These are phyloP conservation scores for Graphilbum sp. DNA, from an alignment of 2,329 filamentous ascomycete genomes.

Conservation along the genomic window DNA sequence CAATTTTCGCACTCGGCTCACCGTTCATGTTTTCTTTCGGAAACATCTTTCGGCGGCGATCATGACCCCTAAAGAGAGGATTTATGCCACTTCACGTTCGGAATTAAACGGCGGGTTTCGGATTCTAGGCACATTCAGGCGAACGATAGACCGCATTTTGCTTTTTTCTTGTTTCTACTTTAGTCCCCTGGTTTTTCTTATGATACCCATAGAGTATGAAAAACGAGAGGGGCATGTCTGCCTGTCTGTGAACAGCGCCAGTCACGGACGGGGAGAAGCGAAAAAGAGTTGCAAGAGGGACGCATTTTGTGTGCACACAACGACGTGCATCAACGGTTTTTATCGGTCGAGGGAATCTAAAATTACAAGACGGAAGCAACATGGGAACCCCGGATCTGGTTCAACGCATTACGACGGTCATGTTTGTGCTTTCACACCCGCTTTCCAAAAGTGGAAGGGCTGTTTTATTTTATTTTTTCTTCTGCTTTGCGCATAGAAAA, in stretches of 20 bases:
- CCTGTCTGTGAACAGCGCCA: slow-evolving; percentile 11
- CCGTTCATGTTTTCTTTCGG: slow-evolving; percentile 1
- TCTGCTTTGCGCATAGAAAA: slow-evolving; percentile 10
- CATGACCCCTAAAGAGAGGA: slow-evolving; percentile 17
- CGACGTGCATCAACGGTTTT: slow-evolving; percentile 15
- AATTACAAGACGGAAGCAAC: slow-evolving; percentile 7
- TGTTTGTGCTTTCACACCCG: slow-evolving; percentile 18
- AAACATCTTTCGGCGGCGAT: slow-evolving; percentile 17
- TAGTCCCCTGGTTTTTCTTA: slow-evolving; percentile 17
- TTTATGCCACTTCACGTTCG: slow-evolving; percentile 12
- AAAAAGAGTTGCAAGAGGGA: slow-evolving; percentile 10
- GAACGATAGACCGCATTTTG: slow-evolving; percentile 19
- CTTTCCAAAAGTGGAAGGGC: slow-evolving; percentile 16
- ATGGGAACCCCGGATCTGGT: slow-evolving; percentile 14
- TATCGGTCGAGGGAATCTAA: slow-evolving; percentile 14
- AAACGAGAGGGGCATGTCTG: slow-evolving; percentile 12
- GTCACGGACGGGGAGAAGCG: slow-evolving; percentile 7
- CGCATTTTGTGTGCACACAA: slow-evolving; percentile 7
- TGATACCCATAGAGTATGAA: slow-evolving; percentile 24
- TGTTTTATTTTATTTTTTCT: slow-evolving; percentile 15
- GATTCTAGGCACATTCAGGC: slow-evolving; percentile 18
- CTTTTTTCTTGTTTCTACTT: slow-evolving; percentile 18
- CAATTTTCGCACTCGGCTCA: neutral
- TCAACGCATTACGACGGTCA: slow-evolving; percentile 22
- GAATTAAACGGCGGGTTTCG: slow-evolving; percentile 19